phyloP scores from a whole-genome alignment of 176 grass and related monocot genomes.

The Eleusine indica region DNA sequence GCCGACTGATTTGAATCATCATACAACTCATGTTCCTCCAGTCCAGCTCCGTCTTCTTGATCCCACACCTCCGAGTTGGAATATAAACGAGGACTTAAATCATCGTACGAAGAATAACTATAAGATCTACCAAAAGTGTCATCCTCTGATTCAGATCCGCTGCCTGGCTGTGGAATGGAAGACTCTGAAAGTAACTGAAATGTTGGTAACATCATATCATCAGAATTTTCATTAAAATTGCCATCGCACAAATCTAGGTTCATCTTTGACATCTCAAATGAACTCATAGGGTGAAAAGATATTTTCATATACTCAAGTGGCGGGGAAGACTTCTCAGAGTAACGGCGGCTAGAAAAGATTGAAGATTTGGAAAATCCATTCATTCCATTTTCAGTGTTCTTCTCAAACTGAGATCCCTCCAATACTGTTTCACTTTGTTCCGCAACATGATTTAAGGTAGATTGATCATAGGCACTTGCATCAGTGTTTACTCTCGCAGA shows the following conservation, averaged over 20 bases:
- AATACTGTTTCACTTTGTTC: slow-evolving; percentile 33
- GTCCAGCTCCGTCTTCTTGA: slow-evolving; percentile 58
- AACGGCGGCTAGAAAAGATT: slow-evolving; percentile 45
- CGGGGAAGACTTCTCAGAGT: slow-evolving; percentile 85
- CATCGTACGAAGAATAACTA: slow-evolving; percentile 89
- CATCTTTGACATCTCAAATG: slow-evolving; percentile 63
- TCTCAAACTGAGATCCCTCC: slow-evolving; percentile 36
- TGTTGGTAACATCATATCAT: slow-evolving; percentile 73
- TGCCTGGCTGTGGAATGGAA: slow-evolving; percentile 50
- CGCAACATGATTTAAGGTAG: slow-evolving; percentile 35
- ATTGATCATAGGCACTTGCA: slow-evolving; percentile 44
- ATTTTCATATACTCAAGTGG: slow-evolving; percentile 97
- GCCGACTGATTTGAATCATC: slow-evolving; percentile 42
- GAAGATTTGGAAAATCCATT: slow-evolving; percentile 50
- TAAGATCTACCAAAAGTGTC: slow-evolving; percentile 96
- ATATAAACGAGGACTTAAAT: slow-evolving; percentile 71
- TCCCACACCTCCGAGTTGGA: slow-evolving; percentile 98
- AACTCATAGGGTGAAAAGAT: slow-evolving; percentile 82
- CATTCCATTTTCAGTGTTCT: slow-evolving; percentile 50
- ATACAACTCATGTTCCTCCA: slow-evolving; percentile 48
- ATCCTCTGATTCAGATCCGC: slow-evolving; percentile 90
- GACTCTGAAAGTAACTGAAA: slow-evolving; percentile 73
- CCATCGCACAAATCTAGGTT: slow-evolving; percentile 62
- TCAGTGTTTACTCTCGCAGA: slow-evolving; percentile 48
- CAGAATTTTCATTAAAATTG: slow-evolving; percentile 54